A percentile compares a stretch with the other conserved stretches of the same genome.
phyloP scores from a whole-genome alignment of 257 asterid genomes.

The Coffea canephora region DNA sequence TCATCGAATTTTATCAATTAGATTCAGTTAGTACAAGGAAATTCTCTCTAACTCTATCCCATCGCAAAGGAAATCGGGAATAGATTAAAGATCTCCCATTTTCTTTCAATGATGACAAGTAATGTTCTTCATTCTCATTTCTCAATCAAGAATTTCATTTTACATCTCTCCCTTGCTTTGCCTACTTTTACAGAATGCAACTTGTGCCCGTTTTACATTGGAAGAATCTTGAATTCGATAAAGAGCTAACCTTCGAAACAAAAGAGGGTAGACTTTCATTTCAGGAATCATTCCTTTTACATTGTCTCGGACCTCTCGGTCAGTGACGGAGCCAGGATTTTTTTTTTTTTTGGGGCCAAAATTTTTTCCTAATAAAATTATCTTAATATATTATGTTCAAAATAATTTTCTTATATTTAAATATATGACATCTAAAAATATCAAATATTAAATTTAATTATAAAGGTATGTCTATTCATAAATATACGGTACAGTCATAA shows the following conservation, averaged over 20 bases:
- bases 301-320: no score
- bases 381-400: no score
- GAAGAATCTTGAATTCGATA: conserved; percentile 21
- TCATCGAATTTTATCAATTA: neutral
- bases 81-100: neutral
- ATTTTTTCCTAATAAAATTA: no score
- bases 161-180: conserved; percentile 15
- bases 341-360: no score
- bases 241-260: conserved; percentile 5
- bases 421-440: no score
- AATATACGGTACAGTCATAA: no score
- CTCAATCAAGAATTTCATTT: conserved; percentile 15
- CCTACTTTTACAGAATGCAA: conserved; percentile 35
- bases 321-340: no score
- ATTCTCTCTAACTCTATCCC: neutral
- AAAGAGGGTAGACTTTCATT: conserved; percentile 16
- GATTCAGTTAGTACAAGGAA: neutral
- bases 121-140: conserved; percentile 22
- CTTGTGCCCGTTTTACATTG: conserved; percentile 18
- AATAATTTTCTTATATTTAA: no score
- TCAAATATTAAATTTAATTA: no score
- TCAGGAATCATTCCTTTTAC: conserved; percentile 9
- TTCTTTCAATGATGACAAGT: neutral
- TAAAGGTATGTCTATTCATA: no score
- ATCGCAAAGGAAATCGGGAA: conserved; percentile 3